These are phyloP conservation scores for Jackrogersella minutella DNA, from an alignment of 495 filamentous ascomycete genomes.

Conservation along the genomic window DNA sequence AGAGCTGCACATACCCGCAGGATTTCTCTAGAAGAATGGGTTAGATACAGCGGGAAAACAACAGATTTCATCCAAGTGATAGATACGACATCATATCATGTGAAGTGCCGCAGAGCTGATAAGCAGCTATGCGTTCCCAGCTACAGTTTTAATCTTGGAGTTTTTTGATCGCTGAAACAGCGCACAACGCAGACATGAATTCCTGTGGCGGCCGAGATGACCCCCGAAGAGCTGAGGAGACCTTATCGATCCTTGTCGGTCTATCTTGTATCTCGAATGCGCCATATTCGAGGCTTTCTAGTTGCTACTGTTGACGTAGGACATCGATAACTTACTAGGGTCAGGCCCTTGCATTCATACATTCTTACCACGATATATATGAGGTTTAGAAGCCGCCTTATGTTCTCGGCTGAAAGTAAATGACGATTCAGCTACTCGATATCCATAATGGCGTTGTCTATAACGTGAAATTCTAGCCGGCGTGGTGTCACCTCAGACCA, in stretches of 20 bases:
- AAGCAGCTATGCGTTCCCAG: conserved; percentile 28
- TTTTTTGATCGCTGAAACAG: conserved; percentile 22
- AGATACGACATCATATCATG: conserved; percentile 27
- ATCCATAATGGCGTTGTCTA: not conserved
- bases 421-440: not conserved
- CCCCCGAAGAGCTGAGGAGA: conserved; percentile 24
- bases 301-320: not conserved
- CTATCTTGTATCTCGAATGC: conserved; percentile 2
- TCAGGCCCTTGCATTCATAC: too few species aligned
- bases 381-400: not conserved
- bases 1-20: conserved; percentile 27
- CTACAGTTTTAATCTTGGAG: conserved; percentile 16
- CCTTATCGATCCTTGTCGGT: not conserved
- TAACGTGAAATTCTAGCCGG: conserved; percentile 1
- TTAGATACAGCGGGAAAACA: conserved; percentile 23
- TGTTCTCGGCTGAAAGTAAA: not conserved
- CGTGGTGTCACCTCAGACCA: not conserved
- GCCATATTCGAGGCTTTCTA: conserved; percentile 1
- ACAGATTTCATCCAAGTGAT: conserved; percentile 23
- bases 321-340: not conserved
- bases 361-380: not conserved
- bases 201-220: conserved; percentile 35
- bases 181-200: conserved; percentile 15
- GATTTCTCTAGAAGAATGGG: conserved; percentile 34
- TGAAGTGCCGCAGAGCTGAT: conserved; percentile 33